A percentile compares a stretch with the other conserved stretches of the same genome.
Conservation (phyloP, 2,329 filamentous ascomycete genomes). For the Drechslera avenae region DNA sequence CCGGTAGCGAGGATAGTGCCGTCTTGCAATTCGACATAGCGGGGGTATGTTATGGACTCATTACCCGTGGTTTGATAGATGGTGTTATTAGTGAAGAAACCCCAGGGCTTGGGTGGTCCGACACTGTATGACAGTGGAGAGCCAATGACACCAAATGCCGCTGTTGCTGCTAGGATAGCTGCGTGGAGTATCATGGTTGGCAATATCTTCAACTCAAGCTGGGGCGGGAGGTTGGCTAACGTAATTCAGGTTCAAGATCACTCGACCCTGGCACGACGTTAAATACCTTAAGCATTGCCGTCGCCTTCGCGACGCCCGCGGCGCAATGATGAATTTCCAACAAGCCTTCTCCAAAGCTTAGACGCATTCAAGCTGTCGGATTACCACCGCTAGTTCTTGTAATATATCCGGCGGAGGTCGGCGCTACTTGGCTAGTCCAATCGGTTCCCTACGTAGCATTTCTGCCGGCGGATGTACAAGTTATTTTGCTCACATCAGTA, state of each 20-base stretch:
- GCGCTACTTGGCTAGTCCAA: not conserved
- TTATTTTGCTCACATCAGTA: not conserved
- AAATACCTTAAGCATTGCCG: not conserved
- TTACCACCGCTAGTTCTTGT: not conserved
- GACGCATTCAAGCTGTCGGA: not conserved
- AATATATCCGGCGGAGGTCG: slow-evolving; percentile 9
- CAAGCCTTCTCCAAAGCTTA: not conserved
- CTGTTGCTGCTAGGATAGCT: not conserved
- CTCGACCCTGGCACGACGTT: slow-evolving; percentile 1
- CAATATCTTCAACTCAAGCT: not conserved
- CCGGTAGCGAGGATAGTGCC: slow-evolving; percentile 27
- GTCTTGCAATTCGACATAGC: slow-evolving; percentile 19
- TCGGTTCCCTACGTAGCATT: slow-evolving; percentile 4
- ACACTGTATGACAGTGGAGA: not conserved
- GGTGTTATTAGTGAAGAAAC: slow-evolving; percentile 28
- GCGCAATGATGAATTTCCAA: not conserved
- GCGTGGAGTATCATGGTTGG: slow-evolving; percentile 2
- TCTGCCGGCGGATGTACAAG: slow-evolving; percentile 4
- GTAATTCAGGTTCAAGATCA: not conserved
- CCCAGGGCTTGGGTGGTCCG: slow-evolving; percentile 17
- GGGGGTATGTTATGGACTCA: slow-evolving; percentile 25
- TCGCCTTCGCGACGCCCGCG: not conserved
- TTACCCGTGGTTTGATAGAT: slow-evolving; percentile 22
- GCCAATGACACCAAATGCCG: not conserved
- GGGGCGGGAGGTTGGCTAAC: not conserved